Evolutionary conservation across 768 basidiomycete species (phyloP).

Genomic region (Phaeolepiota aurea): DNA sequence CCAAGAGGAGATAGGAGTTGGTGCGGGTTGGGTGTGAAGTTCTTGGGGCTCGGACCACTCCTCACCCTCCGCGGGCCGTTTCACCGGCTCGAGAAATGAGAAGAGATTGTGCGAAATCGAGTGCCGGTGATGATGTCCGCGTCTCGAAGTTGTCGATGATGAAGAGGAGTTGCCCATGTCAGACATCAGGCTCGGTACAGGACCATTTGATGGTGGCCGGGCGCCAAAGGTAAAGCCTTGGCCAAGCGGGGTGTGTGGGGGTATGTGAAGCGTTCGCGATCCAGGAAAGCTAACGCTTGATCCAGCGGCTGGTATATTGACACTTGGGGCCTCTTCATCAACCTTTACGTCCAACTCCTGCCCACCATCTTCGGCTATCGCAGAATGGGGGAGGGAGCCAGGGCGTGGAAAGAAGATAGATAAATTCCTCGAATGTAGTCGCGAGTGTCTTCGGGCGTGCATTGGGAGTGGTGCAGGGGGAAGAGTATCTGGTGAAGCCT

Average conservation of each 20-base stretch:
- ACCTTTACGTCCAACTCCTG: slow-evolving; percentile 39
- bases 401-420: slow-evolving; percentile 89
- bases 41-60: slow-evolving; percentile 16
- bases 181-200: slow-evolving; percentile 18
- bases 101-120: slow-evolving; percentile 93
- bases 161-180: slow-evolving; percentile 12
- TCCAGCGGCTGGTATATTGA: slow-evolving; percentile 35
- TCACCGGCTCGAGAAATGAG: slow-evolving; percentile 81
- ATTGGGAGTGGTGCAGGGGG: slow-evolving; percentile 8
- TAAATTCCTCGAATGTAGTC: slow-evolving; percentile 85
- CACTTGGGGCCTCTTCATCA: slow-evolving; percentile 40
- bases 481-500: background rate
- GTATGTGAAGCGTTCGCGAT: slow-evolving; percentile 15
- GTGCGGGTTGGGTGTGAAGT: slow-evolving; percentile 50
- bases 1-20: slow-evolving; percentile 62
- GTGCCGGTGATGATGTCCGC: slow-evolving; percentile 90
- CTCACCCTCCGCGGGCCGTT: slow-evolving; percentile 5
- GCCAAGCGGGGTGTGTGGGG: slow-evolving; percentile 30
- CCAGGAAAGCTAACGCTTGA: slow-evolving; percentile 32
- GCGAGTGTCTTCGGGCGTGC: slow-evolving; percentile 43
- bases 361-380: slow-evolving; percentile 62
- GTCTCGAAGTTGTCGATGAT: slow-evolving; percentile 27
- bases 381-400: slow-evolving; percentile 46
- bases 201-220: slow-evolving; percentile 27
- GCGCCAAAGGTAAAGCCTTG: slow-evolving; percentile 61